Evolutionary conservation across 495 filamentous ascomycete species (phyloP).

Genomic region (Aspergillus sparsus): DNA sequence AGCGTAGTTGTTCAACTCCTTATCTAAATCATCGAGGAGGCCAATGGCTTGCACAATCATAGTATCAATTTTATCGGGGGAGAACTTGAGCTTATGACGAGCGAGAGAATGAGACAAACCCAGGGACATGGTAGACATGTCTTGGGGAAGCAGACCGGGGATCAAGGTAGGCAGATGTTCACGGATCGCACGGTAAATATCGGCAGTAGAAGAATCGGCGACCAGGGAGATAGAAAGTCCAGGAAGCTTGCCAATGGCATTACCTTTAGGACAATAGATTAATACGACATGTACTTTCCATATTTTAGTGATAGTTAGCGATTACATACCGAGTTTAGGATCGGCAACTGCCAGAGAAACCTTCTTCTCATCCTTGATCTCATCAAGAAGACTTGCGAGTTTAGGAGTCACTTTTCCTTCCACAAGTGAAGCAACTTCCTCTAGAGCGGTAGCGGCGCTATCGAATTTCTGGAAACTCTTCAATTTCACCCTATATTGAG

Average conservation of each 20-base stretch:
- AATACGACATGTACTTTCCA: constrained; percentile 2
- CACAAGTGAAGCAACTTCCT: constrained; percentile 82
- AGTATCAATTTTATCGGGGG: constrained; percentile 96
- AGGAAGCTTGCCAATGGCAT: constrained; percentile 90
- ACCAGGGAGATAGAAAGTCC: constrained; percentile 80
- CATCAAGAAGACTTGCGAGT: constrained; percentile 76
- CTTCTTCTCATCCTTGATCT: constrained; percentile 97
- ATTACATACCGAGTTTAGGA: constrained; percentile 77
- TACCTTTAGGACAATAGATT: constrained; percentile 48
- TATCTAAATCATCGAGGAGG: constrained; percentile 93
- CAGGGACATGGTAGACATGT: constrained; percentile 88
- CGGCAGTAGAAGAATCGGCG: constrained; percentile 81
- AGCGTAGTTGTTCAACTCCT: constrained; percentile 97
- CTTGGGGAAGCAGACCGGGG: constrained; percentile 79
- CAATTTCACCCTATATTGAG: constrained; percentile 71
- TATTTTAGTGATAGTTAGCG: constrained; percentile 1
- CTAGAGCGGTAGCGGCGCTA: constrained; percentile 78
- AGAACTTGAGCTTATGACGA: constrained; percentile 99
- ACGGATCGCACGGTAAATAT: constrained; percentile 91
- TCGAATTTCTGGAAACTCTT: constrained; percentile 98
- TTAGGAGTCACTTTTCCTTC: constrained; percentile 97
- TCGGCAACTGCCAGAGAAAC: constrained; percentile 92
- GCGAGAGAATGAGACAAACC: constrained; percentile 96
- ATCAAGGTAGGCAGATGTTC: constrained; percentile 88
- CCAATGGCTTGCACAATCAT: constrained; percentile 99